A percentile compares a stretch with the other conserved stretches of the same genome.
Evolutionary conservation across 2,329 filamentous ascomycete species (phyloP).

Genomic region (Emmonsiellopsis sp.): DNA sequence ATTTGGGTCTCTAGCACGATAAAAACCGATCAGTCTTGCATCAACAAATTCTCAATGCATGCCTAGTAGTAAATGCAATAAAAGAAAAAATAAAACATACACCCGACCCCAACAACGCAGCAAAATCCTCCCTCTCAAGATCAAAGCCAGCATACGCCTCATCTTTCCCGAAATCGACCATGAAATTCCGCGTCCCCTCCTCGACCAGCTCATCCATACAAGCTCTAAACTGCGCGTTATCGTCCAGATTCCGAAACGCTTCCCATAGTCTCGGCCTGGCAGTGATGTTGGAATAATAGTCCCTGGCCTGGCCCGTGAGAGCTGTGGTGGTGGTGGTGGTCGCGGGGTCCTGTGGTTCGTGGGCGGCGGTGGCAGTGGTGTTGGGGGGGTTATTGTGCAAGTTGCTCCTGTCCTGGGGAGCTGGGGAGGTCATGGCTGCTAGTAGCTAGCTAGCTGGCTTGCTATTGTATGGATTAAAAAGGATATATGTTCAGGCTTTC

Average conservation of each 20-base stretch:
- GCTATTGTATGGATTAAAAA: too few species aligned
- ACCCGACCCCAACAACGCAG: constrained; percentile 22
- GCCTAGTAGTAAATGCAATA: background rate
- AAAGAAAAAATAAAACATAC: constrained; percentile 16
- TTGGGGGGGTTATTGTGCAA: background rate
- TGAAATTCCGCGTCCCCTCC: constrained; percentile 29
- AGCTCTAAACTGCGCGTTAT: constrained; percentile 21
- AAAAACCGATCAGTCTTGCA: background rate
- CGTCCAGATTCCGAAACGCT: constrained; percentile 31
- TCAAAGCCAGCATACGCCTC: constrained; percentile 34
- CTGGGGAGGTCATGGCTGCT: too few species aligned
- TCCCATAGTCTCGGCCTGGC: constrained; percentile 12
- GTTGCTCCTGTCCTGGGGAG: too few species aligned
- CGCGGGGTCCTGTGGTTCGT: background rate
- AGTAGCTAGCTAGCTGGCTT: too few species aligned
- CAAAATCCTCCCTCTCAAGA: constrained; percentile 26
- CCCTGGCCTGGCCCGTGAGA: constrained; percentile 1
- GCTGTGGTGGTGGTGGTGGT: constrained; percentile 9
- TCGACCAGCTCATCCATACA: constrained; percentile 23
- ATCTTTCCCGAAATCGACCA: constrained; percentile 35
- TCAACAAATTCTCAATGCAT: background rate
- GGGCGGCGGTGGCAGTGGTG: background rate
- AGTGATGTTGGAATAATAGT: constrained; percentile 26
- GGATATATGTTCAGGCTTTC: too few species aligned
- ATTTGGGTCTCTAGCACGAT: constrained; percentile 33